Conservation (phyloP, 192 early-diverging fungal genomes). For the Paraglomus occultum region DNA sequence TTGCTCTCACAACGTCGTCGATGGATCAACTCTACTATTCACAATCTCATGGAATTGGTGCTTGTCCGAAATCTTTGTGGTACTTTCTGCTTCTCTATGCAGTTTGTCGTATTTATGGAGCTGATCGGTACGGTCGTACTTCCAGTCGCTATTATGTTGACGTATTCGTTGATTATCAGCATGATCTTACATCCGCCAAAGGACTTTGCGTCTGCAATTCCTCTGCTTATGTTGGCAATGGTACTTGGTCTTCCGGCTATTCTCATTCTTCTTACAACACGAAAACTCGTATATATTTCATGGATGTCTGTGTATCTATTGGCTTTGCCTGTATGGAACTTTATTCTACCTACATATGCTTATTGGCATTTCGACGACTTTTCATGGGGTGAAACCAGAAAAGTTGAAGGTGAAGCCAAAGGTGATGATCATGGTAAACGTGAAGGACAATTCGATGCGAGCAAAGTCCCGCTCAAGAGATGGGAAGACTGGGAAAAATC, state of each 20-base stretch:
- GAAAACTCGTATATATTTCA: constrained; percentile 79
- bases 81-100: constrained; percentile 96
- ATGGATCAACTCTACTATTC: constrained; percentile 97
- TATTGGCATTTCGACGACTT: constrained; percentile 96
- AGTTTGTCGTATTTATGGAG: constrained; percentile 78
- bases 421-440: constrained; percentile 72
- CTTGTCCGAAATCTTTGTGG: constrained; percentile 93
- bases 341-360: constrained; percentile 85
- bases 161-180: constrained; percentile 61
- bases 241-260: constrained; percentile 87
- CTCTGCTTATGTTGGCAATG: constrained; percentile 73
- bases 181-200: constrained; percentile 54
- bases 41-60: constrained; percentile 90
- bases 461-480: constrained; percentile 75
- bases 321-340: constrained; percentile 91
- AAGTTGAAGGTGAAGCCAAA: constrained; percentile 68
- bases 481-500: constrained; percentile 88
- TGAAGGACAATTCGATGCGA: constrained; percentile 79
- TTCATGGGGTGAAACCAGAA: constrained; percentile 78
- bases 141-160: constrained; percentile 72
- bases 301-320: constrained; percentile 89
- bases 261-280: constrained; percentile 86
- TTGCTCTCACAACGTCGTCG: constrained; percentile 88
- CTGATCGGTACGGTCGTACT: constrained; percentile 74
- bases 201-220: constrained; percentile 60